Conservation (phyloP, 78 protist species). For the Dictyostelium capitatum region DNA sequence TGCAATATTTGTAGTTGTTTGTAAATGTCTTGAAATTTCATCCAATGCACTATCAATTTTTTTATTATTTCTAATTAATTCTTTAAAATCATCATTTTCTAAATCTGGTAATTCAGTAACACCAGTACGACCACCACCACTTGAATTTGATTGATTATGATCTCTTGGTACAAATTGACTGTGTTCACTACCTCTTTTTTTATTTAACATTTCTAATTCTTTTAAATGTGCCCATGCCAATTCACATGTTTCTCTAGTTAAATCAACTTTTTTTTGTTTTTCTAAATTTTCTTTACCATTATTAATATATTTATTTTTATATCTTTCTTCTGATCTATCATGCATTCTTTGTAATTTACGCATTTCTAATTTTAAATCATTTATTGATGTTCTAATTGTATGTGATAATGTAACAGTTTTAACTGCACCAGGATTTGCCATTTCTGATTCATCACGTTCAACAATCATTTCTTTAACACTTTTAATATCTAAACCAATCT, state of each 20-base stretch:
- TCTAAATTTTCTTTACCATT: slow-evolving; percentile 61
- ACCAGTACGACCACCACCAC: neutral
- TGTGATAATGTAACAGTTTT: slow-evolving; percentile 71
- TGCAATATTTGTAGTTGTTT: slow-evolving; percentile 34
- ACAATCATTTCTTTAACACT: slow-evolving; percentile 44
- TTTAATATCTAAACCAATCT: slow-evolving; percentile 79
- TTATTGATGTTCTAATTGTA: slow-evolving; percentile 35
- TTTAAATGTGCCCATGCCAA: slow-evolving; percentile 42
- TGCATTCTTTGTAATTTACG: slow-evolving; percentile 61
- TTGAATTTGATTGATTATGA: neutral
- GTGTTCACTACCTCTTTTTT: slow-evolving; percentile 65
- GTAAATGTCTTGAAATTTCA: neutral
- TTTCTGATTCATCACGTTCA: slow-evolving; percentile 79
- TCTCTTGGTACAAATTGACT: slow-evolving; percentile 45
- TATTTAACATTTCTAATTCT: slow-evolving; percentile 52
- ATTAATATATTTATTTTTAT: slow-evolving; percentile 18
- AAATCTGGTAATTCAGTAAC: slow-evolving; percentile 57
- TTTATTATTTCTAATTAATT: slow-evolving; percentile 50
- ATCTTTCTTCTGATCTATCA: slow-evolving; percentile 56
- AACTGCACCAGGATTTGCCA: slow-evolving; percentile 55
- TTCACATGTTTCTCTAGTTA: slow-evolving; percentile 43
- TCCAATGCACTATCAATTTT: slow-evolving; percentile 20
- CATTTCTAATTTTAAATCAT: slow-evolving; percentile 41
- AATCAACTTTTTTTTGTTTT: slow-evolving; percentile 42
- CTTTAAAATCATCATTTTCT: slow-evolving; percentile 74